Conservation (phyloP, 192 early-diverging fungal species). For the Podila epicladia region DNA sequence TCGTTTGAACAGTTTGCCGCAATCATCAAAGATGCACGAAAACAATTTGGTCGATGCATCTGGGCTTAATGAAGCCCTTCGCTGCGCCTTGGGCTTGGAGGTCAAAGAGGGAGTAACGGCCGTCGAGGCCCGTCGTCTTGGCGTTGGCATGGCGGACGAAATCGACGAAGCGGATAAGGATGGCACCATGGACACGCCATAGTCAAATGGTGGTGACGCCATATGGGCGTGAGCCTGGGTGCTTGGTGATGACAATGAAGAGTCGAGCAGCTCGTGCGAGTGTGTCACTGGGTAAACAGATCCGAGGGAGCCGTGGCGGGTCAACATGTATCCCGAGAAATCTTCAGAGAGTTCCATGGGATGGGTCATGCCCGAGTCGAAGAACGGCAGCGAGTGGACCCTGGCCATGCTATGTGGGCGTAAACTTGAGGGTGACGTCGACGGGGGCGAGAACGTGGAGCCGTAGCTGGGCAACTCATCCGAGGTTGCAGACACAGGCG, state of each 20-base stretch:
- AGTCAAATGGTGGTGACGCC: neutral
- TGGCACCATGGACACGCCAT: conserved; percentile 23
- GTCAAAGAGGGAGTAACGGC: too few species aligned
- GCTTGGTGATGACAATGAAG: neutral
- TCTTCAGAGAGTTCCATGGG: conserved; percentile 19
- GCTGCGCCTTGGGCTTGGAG: conserved; percentile 12
- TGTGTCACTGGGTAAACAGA: conserved; percentile 35
- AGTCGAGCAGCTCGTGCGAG: conserved; percentile 15
- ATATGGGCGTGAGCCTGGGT: neutral
- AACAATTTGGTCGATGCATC: conserved; percentile 18
- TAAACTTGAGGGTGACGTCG: neutral
- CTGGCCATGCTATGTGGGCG: conserved; percentile 10
- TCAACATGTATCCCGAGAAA: conserved; percentile 4
- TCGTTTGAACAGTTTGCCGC: conserved; percentile 64
- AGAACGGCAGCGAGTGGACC: conserved; percentile 22
- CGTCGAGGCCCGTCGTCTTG: neutral
- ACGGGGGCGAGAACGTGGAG: neutral
- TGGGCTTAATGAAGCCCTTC: conserved; percentile 28
- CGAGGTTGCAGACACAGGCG: conserved; percentile 14
- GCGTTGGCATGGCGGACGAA: conserved; percentile 2
- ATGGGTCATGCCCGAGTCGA: neutral
- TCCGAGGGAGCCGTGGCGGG: conserved; percentile 34
- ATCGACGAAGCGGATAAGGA: conserved; percentile 37
- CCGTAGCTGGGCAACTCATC: conserved; percentile 5
- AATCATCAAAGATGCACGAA: conserved; percentile 54